Evolutionary conservation across 495 filamentous ascomycete genomes (phyloP).

Genomic region (Tetracladium marchalianum): DNA sequence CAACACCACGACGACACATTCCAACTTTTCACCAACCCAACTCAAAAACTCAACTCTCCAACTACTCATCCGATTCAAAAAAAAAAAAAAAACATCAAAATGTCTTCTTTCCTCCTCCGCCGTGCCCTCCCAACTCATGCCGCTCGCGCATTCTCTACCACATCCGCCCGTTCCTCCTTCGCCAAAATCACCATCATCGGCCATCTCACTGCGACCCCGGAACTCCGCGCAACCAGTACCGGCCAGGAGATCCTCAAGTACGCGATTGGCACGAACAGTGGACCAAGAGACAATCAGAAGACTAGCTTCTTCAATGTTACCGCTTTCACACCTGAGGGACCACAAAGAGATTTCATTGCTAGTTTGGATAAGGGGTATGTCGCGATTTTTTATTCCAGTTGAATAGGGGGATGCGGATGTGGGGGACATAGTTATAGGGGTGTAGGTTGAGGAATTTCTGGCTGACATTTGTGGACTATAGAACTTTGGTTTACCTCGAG

Average conservation of each 20-base stretch:
- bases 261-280: constrained; percentile 48
- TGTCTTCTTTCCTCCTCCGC: constrained; percentile 16
- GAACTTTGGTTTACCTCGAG: constrained; percentile 48
- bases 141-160: constrained; percentile 17
- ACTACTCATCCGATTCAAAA: constrained; percentile 1
- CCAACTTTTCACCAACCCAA: background rate
- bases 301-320: constrained; percentile 72
- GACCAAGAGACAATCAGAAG: constrained; percentile 47
- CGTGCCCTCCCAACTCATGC: constrained; percentile 5
- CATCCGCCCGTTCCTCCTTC: constrained; percentile 7
- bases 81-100: no score
- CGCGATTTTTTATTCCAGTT: constrained; percentile 4
- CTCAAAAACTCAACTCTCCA: background rate
- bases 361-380: constrained; percentile 73
- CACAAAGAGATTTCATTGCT: constrained; percentile 52
- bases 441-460: background rate
- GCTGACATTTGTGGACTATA: background rate
- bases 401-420: background rate
- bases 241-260: constrained; percentile 63
- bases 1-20: background rate
- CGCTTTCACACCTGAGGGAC: constrained; percentile 50
- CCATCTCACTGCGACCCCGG: constrained; percentile 60
- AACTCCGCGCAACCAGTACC: constrained; percentile 52
- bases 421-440: background rate
- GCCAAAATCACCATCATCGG: constrained; percentile 59